Evolutionary conservation across 441 rosid genomes (phyloP).

Genomic region (Pelargonium citronellum): DNA sequence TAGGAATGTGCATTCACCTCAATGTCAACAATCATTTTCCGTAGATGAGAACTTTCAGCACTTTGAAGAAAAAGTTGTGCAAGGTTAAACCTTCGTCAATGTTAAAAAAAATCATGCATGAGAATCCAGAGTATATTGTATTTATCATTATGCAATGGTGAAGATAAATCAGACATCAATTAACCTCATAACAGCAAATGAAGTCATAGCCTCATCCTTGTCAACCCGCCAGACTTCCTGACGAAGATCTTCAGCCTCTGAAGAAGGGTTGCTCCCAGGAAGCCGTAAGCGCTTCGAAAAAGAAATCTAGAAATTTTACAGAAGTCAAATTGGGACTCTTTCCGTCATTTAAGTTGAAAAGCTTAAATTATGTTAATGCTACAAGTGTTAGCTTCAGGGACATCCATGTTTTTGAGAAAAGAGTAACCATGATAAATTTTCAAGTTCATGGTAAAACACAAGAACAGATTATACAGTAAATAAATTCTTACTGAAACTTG

Average conservation of each 20-base stretch:
- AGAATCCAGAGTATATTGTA: conserved; percentile 12
- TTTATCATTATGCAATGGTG: conserved; percentile 1
- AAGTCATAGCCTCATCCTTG: conserved; percentile 73
- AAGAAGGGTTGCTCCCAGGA: conserved; percentile 49
- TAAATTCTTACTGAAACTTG: conserved; percentile 73
- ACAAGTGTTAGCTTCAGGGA: conserved; percentile 11
- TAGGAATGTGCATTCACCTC: conserved; percentile 47
- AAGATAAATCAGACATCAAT: conserved; percentile 15
- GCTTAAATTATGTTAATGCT: conserved; percentile 14
- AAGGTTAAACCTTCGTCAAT: conserved; percentile 72
- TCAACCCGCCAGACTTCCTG: conserved; percentile 69
- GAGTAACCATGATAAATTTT: conserved; percentile 9
- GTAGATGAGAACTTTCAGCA: conserved; percentile 56
- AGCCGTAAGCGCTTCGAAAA: conserved; percentile 73
- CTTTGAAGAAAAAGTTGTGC: conserved; percentile 67
- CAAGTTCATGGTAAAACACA: not conserved
- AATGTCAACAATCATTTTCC: conserved; percentile 85
- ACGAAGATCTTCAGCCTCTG: conserved; percentile 45
- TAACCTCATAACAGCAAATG: conserved; percentile 87
- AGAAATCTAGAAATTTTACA: conserved; percentile 54
- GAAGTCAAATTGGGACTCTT: conserved; percentile 19
- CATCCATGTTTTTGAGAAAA: conserved; percentile 8
- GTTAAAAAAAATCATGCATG: conserved; percentile 15
- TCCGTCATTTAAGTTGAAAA: conserved; percentile 19
- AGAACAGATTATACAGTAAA: conserved; percentile 14